Conservation (phyloP, 352 stramenopile species). For the Globisporangium cylindrosporum region DNA sequence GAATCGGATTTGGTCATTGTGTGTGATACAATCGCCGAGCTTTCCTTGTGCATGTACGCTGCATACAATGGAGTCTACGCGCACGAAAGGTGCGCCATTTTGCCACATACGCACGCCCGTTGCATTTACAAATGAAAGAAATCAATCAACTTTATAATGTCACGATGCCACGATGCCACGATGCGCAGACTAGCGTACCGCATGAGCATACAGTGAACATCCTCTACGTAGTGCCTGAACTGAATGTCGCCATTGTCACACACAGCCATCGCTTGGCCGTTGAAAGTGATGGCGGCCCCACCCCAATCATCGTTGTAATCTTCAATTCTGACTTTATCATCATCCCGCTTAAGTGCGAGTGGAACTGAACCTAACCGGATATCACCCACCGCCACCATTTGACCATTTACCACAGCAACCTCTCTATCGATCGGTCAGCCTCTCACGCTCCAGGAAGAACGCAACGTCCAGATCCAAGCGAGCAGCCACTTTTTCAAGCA, state of each 20-base stretch:
- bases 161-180: too few species aligned
- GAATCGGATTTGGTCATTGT: neutral
- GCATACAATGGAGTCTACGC: neutral
- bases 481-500: neutral
- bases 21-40: neutral
- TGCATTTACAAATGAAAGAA: too few species aligned
- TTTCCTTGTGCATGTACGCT: neutral
- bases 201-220: too few species aligned
- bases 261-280: too few species aligned
- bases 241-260: too few species aligned
- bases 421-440: neutral
- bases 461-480: neutral
- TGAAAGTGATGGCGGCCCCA: too few species aligned
- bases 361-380: neutral
- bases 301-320: too few species aligned
- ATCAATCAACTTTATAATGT: too few species aligned
- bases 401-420: neutral
- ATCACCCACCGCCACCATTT: neutral
- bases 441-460: neutral
- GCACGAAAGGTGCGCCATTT: neutral
- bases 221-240: too few species aligned
- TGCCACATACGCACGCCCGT: neutral
- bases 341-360: slow-evolving; percentile 1
- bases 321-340: neutral
- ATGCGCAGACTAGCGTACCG: too few species aligned